These are phyloP conservation scores for Onygenales sp. DNA, from an alignment of 2,329 filamentous ascomycete genomes.

Conservation along the genomic window DNA sequence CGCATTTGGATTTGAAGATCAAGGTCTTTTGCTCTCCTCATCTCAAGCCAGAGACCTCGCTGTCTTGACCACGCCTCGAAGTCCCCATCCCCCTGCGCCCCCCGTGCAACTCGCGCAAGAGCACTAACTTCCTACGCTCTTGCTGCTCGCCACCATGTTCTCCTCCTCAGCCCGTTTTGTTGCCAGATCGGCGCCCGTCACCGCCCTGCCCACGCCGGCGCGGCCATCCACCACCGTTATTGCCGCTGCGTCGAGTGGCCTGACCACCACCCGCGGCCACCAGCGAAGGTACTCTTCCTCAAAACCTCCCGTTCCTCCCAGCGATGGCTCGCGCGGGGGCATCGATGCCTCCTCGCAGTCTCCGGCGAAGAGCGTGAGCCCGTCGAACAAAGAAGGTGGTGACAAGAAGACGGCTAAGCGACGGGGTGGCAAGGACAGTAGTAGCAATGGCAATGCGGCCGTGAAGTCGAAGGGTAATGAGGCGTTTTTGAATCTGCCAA, in stretches of 20 bases:
- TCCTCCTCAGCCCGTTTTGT: slow-evolving; percentile 38
- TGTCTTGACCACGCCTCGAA: neutral
- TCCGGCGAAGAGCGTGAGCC: slow-evolving; percentile 29
- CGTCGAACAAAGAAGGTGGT: slow-evolving; percentile 24
- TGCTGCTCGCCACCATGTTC: slow-evolving; percentile 26
- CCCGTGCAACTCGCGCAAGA: slow-evolving; percentile 2
- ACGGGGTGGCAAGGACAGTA: slow-evolving; percentile 24
- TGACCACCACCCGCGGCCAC: slow-evolving; percentile 27
- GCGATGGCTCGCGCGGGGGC: slow-evolving; percentile 32
- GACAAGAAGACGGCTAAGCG: slow-evolving; percentile 25
- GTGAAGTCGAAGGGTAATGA: slow-evolving; percentile 29
- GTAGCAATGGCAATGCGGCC: slow-evolving; percentile 20
- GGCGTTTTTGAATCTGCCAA: slow-evolving; percentile 34
- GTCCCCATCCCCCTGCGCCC: slow-evolving; percentile 2
- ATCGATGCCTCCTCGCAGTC: slow-evolving; percentile 31
- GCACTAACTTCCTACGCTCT: neutral
- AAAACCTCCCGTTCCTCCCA: slow-evolving; percentile 37
- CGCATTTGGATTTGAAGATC: neutral
- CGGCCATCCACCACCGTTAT: slow-evolving; percentile 22
- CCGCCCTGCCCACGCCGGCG: slow-evolving; percentile 23
- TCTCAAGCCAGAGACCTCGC: neutral
- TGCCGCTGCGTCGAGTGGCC: slow-evolving; percentile 18
- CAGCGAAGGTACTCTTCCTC: slow-evolving; percentile 41
- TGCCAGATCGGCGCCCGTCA: slow-evolving; percentile 26
- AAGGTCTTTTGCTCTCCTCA: no score